phyloP scores from a whole-genome alignment of 2,329 filamentous ascomycete species.

The Paecilomyces formosus region DNA sequence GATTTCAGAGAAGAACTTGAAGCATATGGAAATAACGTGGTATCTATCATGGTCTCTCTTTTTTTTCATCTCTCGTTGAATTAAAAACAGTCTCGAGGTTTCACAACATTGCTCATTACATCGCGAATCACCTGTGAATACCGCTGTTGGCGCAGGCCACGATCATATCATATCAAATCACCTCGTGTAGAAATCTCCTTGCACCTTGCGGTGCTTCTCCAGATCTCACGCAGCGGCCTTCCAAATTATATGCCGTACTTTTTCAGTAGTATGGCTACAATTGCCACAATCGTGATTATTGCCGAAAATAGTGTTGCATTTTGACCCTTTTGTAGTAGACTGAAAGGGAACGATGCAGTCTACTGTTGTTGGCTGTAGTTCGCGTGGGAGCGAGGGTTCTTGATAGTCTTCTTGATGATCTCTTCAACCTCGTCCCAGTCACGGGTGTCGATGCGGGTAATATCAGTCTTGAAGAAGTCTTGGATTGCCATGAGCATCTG shows the following conservation, averaged over 20 bases:
- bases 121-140: not conserved
- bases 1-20: not conserved
- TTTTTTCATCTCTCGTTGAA: slow-evolving; percentile 8
- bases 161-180: not conserved
- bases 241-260: not conserved
- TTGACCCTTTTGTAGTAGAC: not conserved
- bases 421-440: slow-evolving; percentile 91
- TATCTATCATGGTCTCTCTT: slow-evolving; percentile 22
- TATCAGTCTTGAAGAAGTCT: slow-evolving; percentile 68
- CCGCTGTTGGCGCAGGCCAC: not conserved
- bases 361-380: slow-evolving; percentile 20
- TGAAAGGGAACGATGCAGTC: not conserved
- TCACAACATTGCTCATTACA: slow-evolving; percentile 4
- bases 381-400: slow-evolving; percentile 40
- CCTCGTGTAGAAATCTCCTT: not conserved
- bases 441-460: slow-evolving; percentile 71
- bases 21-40: slow-evolving; percentile 11
- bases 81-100: not conserved
- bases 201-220: not conserved
- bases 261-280: not conserved
- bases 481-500: slow-evolving; percentile 72
- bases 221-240: not conserved
- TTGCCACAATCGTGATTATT: not conserved
- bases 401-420: slow-evolving; percentile 73
- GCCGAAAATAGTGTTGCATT: not conserved